phyloP scores from a whole-genome alignment of 1,284 basidiomycete species.

The Cutaneotrichosporon cavernicola region DNA sequence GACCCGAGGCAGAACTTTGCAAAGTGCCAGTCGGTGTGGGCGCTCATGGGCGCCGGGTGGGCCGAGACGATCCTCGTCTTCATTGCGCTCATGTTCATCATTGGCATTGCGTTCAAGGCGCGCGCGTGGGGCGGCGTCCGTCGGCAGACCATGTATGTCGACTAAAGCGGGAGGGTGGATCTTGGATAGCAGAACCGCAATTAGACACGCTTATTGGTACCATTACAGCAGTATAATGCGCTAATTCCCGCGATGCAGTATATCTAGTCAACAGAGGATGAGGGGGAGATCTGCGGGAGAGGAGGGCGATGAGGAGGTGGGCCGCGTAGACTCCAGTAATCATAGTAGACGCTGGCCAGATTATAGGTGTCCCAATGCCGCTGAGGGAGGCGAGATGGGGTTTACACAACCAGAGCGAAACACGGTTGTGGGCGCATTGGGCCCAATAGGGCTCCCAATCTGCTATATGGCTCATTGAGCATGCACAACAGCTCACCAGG shows the following conservation, averaged over 20 bases:
- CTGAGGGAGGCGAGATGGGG: too few species aligned
- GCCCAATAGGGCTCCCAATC: too few species aligned
- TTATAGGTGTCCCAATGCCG: too few species aligned
- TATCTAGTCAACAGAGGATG: not conserved
- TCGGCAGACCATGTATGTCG: conserved; percentile 43
- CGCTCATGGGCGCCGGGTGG: conserved; percentile 50
- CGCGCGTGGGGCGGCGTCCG: conserved; percentile 45
- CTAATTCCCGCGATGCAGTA: not conserved
- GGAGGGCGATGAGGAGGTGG: too few species aligned
- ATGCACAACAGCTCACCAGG: too few species aligned
- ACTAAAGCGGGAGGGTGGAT: conserved; percentile 19
- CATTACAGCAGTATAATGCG: not conserved
- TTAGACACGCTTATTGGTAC: not conserved
- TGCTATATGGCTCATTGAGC: too few species aligned
- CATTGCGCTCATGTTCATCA: conserved; percentile 36
- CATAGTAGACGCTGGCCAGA: too few species aligned
- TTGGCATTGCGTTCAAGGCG: conserved; percentile 48
- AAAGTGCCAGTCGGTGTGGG: conserved; percentile 51
- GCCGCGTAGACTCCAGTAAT: too few species aligned
- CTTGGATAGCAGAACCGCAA: not conserved
- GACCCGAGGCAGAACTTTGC: conserved; percentile 35
- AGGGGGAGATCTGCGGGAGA: too few species aligned
- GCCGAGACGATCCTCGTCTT: conserved; percentile 52
- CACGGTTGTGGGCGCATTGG: too few species aligned
- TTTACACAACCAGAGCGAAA: too few species aligned